A percentile compares a stretch with the other conserved stretches of the same genome.
These are phyloP conservation scores for Clonostachys sp. DNA, from an alignment of 2,329 filamentous ascomycete species.

Conservation along the genomic window DNA sequence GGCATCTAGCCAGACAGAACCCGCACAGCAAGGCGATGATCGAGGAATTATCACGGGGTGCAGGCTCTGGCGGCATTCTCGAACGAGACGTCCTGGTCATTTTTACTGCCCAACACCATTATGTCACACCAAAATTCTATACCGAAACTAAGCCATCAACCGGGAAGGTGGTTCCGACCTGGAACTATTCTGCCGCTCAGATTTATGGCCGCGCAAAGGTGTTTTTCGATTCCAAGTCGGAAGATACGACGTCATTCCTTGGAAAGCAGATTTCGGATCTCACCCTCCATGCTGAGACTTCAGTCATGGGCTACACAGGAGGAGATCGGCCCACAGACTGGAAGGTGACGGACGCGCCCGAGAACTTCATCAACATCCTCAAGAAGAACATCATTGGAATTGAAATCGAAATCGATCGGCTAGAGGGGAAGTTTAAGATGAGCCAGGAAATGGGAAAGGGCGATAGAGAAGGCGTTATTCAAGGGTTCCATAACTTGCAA, in stretches of 20 bases:
- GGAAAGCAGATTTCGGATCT: conserved; percentile 47
- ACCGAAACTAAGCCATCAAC: conserved; percentile 57
- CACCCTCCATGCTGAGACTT: conserved; percentile 41
- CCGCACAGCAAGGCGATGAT: conserved; percentile 60
- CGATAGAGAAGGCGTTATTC: conserved; percentile 51
- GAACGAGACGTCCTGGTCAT: conserved; percentile 56
- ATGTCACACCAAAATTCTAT: conserved; percentile 67
- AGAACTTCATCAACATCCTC: conserved; percentile 48
- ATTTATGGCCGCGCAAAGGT: conserved; percentile 54
- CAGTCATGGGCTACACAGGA: conserved; percentile 50
- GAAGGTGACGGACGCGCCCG: conserved; percentile 53
- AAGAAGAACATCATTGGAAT: conserved; percentile 57
- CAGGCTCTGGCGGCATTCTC: conserved; percentile 17
- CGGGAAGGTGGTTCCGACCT: conserved; percentile 66
- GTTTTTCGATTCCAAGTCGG: conserved; percentile 41
- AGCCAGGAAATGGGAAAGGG: conserved; percentile 52
- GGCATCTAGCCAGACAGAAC: conserved; percentile 59
- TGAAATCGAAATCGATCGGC: conserved; percentile 48
- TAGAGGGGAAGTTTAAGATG: conserved; percentile 65
- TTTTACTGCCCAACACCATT: conserved; percentile 55
- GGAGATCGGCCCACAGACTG: conserved; percentile 35
- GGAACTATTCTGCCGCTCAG: conserved; percentile 65
- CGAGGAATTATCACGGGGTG: conserved; percentile 26
- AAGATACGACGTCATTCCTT: conserved; percentile 42
- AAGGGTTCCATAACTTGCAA: conserved; percentile 41